These are phyloP conservation scores for Leishmania aethiopica DNA, from an alignment of 208 protist genomes.

Conservation along the genomic window DNA sequence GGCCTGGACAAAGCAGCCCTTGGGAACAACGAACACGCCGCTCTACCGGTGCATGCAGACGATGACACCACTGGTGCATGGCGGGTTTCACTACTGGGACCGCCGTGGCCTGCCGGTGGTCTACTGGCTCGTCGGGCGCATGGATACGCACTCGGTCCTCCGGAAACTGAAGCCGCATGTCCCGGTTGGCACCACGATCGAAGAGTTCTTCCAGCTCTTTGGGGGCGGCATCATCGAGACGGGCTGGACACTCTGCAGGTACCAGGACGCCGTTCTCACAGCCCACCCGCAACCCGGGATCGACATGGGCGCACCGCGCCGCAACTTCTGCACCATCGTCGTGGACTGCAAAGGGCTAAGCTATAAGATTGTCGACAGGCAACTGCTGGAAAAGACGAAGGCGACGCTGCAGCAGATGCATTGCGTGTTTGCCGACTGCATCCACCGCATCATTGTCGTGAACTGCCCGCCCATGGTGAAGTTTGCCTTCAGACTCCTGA, in stretches of 20 bases:
- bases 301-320: constrained; percentile 32
- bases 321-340: constrained; percentile 53
- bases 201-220: constrained; percentile 40
- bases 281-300: constrained; percentile 35
- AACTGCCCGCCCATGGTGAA: constrained; percentile 72
- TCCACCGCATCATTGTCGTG: constrained; percentile 62
- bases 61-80: constrained; percentile 33
- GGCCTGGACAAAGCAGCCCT: constrained; percentile 4
- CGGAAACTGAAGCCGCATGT: constrained; percentile 41
- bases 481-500: constrained; percentile 67
- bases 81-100: constrained; percentile 64
- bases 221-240: constrained; percentile 37
- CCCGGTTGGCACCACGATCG: constrained; percentile 36
- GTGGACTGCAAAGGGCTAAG: constrained; percentile 55
- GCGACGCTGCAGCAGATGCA: constrained; percentile 41
- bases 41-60: constrained; percentile 42
- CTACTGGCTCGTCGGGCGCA: constrained; percentile 45
- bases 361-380: constrained; percentile 68
- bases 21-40: constrained; percentile 7
- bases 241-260: constrained; percentile 44
- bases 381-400: constrained; percentile 58
- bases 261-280: constrained; percentile 41
- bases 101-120: constrained; percentile 50
- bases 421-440: constrained; percentile 51
- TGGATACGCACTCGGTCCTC: constrained; percentile 39